Evolutionary conservation across 2,329 filamentous ascomycete species (phyloP), one percentile per base, ranked within the genome.

Genomic region (Sporothrix inflata): DNA sequence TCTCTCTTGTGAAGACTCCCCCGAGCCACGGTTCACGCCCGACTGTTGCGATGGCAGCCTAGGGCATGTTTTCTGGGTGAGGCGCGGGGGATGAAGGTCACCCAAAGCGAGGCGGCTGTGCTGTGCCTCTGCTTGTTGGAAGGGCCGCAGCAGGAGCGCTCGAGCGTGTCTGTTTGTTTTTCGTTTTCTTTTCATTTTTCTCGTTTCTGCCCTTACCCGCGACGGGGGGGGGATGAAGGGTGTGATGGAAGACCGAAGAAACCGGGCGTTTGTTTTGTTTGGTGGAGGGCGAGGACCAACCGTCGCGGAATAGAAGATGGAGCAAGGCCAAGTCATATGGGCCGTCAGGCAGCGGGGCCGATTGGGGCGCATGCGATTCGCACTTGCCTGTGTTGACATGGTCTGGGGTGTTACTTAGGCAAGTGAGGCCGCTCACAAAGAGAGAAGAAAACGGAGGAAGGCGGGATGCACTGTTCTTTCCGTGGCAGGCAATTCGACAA

Each of bases 201-300:
- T 57, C 53, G 27, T 57, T 57, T 57, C 27, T 57, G 53, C 27
- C 53, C 53, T 57, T 57, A 34, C 53, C 53, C 12, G 53, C 19
- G 53, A 19, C 53, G 14, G 53, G 53, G 5, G 14, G n/a, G n/a
- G n/a, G n/a, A n/a, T n/a, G n/a, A n/a, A n/a, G n/a, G 53, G 4
- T 34, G 53, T 57, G 53, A 34, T 57, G 27, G 27, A 57, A 57
- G 14, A 14, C 24, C 14, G 14, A n/a, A 57, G 53, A 57, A 57
- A 34, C 53, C 27, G 53, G 53, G 53, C 53, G 53, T 34, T 57
- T 57, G 53, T 34, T 61, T 55, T 30, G 51, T 30, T 55, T 30
- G 24, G 9, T 55, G 24, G 21, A 1, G 9, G 24, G 6, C 24
- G 51, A 55, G 51, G 24, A 19, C 24, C 51, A 55, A 30, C 24